Evolutionary conservation across 257 asterid species (phyloP).

Genomic region (Solanum infundibuliforme): DNA sequence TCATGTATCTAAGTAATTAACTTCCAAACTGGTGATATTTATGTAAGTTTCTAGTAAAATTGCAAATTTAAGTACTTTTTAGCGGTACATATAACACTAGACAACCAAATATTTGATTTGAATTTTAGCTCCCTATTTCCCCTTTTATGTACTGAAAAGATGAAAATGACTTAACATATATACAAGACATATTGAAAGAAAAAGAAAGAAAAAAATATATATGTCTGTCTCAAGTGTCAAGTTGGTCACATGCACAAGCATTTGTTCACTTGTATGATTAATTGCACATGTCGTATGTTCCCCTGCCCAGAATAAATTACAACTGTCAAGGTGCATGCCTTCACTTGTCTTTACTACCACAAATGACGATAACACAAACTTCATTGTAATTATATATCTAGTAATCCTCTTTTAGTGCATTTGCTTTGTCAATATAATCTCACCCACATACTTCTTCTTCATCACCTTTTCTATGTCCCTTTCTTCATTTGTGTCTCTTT

Average conservation of each 20-base stretch:
- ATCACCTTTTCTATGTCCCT: slow-evolving; percentile 12
- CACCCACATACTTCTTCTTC: background rate
- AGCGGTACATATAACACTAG: background rate
- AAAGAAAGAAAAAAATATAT: background rate
- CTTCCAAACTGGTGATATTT: no score
- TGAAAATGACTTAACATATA: background rate
- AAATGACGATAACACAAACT: slow-evolving; percentile 18
- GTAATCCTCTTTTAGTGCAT: background rate
- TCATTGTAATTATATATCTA: background rate
- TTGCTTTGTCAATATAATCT: slow-evolving; percentile 1
- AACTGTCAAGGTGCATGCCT: slow-evolving; percentile 35
- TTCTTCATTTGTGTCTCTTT: background rate
- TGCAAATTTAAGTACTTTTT: background rate
- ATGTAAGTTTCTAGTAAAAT: background rate
- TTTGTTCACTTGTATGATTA: slow-evolving; percentile 21
- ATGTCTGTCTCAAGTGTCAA: background rate
- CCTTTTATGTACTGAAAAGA: background rate
- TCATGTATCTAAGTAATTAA: no score
- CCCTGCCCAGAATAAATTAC: slow-evolving; percentile 49
- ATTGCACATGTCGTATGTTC: slow-evolving; percentile 72
- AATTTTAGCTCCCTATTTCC: background rate
- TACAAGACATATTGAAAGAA: background rate
- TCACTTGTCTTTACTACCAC: slow-evolving; percentile 31
- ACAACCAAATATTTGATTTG: background rate
- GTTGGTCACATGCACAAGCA: slow-evolving; percentile 11